phyloP scores from a whole-genome alignment of 257 asterid genomes.

The Solanum infundibuliforme region DNA sequence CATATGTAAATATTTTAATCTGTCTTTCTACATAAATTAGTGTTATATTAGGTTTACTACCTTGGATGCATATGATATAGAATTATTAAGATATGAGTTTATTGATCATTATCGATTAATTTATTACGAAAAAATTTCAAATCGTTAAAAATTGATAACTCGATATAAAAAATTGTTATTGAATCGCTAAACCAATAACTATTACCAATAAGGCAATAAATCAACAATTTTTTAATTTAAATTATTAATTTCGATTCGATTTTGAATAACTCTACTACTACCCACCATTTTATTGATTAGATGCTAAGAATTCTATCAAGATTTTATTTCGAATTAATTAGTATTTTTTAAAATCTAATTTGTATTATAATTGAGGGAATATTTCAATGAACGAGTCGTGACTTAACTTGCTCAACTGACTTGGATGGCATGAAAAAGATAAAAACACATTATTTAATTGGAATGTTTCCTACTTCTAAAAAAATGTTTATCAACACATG shows the following conservation, averaged over 20 bases:
- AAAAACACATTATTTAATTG: not conserved
- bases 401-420: not conserved
- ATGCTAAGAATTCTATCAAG: not conserved
- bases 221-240: too few relatives aligned
- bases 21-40: not conserved
- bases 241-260: rapidly evolving
- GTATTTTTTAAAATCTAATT: not conserved
- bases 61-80: too few relatives aligned
- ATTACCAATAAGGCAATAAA: too few relatives aligned
- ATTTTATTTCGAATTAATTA: not conserved
- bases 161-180: too few relatives aligned
- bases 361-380: not conserved
- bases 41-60: not conserved
- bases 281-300: not conserved
- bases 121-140: too few relatives aligned
- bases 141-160: too few relatives aligned
- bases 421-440: not conserved
- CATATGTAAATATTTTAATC: not conserved
- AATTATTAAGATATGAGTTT: too few relatives aligned
- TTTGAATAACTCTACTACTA: not conserved
- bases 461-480: not conserved
- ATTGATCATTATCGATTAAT: too few relatives aligned
- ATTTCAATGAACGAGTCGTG: not conserved
- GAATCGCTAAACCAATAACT: too few relatives aligned
- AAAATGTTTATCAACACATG: not conserved